Evolutionary conservation across 2,329 filamentous ascomycete genomes (phyloP).

Genomic region (Gremmenia infestans): DNA sequence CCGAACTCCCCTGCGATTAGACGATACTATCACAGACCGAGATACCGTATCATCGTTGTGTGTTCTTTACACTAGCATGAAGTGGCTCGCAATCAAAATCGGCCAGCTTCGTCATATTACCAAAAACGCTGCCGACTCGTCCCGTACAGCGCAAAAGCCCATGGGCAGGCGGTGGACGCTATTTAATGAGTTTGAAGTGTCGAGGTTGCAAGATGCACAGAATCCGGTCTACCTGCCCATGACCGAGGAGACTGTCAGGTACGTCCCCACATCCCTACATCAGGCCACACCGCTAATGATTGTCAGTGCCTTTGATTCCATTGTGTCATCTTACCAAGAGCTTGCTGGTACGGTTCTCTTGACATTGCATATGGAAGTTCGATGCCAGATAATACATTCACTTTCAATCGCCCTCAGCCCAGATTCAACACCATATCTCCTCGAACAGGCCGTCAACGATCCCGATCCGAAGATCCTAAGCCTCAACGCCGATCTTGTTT

Average conservation of each 20-base stretch:
- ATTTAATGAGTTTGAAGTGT: slow-evolving; percentile 52
- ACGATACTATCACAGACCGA: slow-evolving; percentile 83
- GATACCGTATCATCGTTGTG: slow-evolving; percentile 83
- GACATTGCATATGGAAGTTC: slow-evolving; percentile 83
- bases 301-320: slow-evolving; percentile 73
- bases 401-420: slow-evolving; percentile 60
- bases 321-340: slow-evolving; percentile 75
- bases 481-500: slow-evolving; percentile 78
- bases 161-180: slow-evolving; percentile 75
- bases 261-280: slow-evolving; percentile 36
- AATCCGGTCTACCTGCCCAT: slow-evolving; percentile 78
- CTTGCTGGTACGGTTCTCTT: slow-evolving; percentile 75
- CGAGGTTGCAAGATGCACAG: slow-evolving; percentile 53
- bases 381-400: slow-evolving; percentile 79
- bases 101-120: slow-evolving; percentile 79
- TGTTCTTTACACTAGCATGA: slow-evolving; percentile 93
- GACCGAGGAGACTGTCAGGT: slow-evolving; percentile 77
- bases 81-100: slow-evolving; percentile 87
- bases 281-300: slow-evolving; percentile 3
- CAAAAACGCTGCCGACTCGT: slow-evolving; percentile 62
- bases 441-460: slow-evolving; percentile 68
- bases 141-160: slow-evolving; percentile 35
- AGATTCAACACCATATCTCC: slow-evolving; percentile 55
- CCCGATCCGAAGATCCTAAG: slow-evolving; percentile 76
- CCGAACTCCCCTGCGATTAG: slow-evolving; percentile 61